Conservation (phyloP, 129 eudicot genomes). For the Kitagawia praeruptora region DNA sequence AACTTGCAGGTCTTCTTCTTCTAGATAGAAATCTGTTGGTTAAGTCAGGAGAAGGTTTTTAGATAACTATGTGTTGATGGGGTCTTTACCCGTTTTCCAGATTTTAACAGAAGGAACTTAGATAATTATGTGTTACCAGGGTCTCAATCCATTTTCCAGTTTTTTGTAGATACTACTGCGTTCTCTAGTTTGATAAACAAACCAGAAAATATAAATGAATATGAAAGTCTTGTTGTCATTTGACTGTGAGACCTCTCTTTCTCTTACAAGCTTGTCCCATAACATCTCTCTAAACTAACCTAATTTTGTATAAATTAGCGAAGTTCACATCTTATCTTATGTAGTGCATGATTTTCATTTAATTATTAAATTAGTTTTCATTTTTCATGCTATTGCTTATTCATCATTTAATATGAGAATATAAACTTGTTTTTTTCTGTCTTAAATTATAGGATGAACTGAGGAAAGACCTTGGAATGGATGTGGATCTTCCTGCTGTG, state of each 20-base stretch:
- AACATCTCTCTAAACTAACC: neutral
- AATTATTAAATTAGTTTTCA: too few relatives aligned
- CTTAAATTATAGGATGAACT: conserved; percentile 45
- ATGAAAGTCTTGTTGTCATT: neutral
- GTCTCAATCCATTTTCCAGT: neutral
- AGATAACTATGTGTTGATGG: neutral
- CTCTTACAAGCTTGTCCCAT: neutral
- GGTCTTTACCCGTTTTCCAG: neutral
- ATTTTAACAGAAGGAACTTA: neutral
- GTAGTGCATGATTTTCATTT: neutral
- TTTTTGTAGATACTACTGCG: neutral
- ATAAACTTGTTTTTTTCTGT: neutral
- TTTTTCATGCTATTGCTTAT: neutral
- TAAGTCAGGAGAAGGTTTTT: neutral
- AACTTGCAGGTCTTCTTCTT: neutral
- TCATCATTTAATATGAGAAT: neutral
- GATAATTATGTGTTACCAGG: neutral
- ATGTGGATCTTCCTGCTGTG: conserved; percentile 87
- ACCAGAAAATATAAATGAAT: neutral
- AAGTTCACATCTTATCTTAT: neutral
- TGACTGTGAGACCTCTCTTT: neutral
- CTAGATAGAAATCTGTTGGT: neutral
- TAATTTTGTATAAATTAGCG: neutral
- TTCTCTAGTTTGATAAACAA: neutral
- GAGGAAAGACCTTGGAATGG: conserved; percentile 92